Base-by-base conservation (phyloP, 2,329 filamentous ascomycete species). In the Botrytis aclada region DNA sequence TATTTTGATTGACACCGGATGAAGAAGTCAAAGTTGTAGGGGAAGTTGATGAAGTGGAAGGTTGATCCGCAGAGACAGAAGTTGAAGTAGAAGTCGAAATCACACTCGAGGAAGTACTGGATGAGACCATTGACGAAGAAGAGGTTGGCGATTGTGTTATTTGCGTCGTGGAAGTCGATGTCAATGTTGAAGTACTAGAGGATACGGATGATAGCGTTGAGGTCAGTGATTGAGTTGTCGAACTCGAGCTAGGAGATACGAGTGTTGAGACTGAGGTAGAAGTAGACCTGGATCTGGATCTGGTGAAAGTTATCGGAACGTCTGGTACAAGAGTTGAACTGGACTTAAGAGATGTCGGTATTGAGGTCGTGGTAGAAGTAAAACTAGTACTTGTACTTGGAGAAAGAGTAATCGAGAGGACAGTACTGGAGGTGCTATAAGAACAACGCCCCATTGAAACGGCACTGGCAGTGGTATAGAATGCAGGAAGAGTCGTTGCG, bases 21-120 rank as follows among this genome's bases (percentile, higher is more conserved):
- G 20, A 25, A 22, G n/a, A 45, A 32, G 18, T 16, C 10, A 32
- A 37, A n/a, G 41, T 34, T 34, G 20, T 3, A 14, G n/a, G 7
- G 5, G 10, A 34, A 64, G 0, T 34, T 14, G 29, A 34, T 45
- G 8, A 37, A 4, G 14, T n/a, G 10, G 22, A 41, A 41, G 22
- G 4, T 4, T 0, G n/a, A 8, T 3, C 9, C 4, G 16, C 2
- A 0, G 37, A 43, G 7, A 20, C 37, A 10, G 16, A 63, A 20
- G 37, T 43, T 0, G n/a, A 63, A 10, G 25, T 43, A 12, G 34
- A 39, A 61, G 58, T 16, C 37, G 37, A 62, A 18, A n/a, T 62
- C 6, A 25, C 8, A 16, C 12, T 62, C 14, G 58, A 39, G 1
- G 37, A 41, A 62, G 1, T 41, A 62, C 60, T 41, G 22, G 6